Base-by-base conservation (phyloP, 1,139 yeast genomes). In the Geotrichum reessii region DNA sequence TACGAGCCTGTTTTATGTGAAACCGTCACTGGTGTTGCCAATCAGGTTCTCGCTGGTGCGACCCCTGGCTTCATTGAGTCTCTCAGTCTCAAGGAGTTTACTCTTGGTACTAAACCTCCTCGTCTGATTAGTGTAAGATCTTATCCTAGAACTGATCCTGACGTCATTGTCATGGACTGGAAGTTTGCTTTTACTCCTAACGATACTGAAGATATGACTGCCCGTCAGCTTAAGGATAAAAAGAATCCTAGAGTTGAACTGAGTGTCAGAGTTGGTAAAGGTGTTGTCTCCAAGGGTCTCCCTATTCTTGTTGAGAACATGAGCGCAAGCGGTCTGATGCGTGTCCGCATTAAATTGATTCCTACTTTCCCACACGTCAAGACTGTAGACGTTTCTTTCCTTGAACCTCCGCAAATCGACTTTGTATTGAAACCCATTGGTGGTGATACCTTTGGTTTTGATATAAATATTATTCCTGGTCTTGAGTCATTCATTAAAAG, bases 131-230 rank as follows among this genome's bases (percentile, higher is more conserved):
- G 80, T 62, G 97, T 91, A 27, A 87, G 93, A 69, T 89, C 97
- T 1, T 81, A 91, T 67, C 86, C 85, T 53, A 90, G 93, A 62
- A 91, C 97, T 24, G 85, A 83, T 37, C 88, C 87, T 62, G 97
- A 92, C 69, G 86, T 93, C 60, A 95, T 92, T 19, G 97, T 93
- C 53, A 76, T 95, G 96, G 96, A 93, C 76, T 92, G 96, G 96
- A 85, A 86, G 56, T 77, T 87, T 58, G 84, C 96, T 0, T 89
- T 91, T 74, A 87, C 90, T 47, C 99, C 99, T 17, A 89, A 89
- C 71, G 88, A 90, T 54, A 74, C 83, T 58, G 86, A 86, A 55
- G 99, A 93, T 72, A 76, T 90, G 66, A 89, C 90, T 61, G 82
- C 84, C 46, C 88, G 92, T 68, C 97, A 93, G 72, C 72, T 87